A percentile compares a stretch with the other conserved stretches of the same genome.
Evolutionary conservation across 2,329 filamentous ascomycete species (phyloP).

Genomic region (Phoma sp.): DNA sequence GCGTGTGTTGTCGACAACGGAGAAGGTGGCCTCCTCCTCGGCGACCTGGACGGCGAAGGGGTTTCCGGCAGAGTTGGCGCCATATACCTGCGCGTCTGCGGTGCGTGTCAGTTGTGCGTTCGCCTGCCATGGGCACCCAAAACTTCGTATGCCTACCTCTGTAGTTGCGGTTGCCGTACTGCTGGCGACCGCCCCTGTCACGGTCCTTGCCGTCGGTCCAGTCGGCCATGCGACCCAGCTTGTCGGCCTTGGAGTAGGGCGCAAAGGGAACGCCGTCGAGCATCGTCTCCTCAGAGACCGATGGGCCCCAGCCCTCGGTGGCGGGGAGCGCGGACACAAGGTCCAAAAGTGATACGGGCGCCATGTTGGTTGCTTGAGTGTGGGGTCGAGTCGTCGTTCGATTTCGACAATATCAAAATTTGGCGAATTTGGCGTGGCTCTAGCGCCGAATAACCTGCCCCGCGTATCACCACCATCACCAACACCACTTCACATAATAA

Average conservation of each 20-base stretch:
- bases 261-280: conserved; percentile 96
- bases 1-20: conserved; percentile 93
- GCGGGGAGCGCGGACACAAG: conserved; percentile 57
- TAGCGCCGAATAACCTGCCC: conserved; percentile 14
- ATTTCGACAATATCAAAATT: conserved; percentile 21
- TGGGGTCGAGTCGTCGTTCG: conserved; percentile 17
- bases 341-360: conserved; percentile 56
- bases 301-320: conserved; percentile 76
- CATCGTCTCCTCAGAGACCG: conserved; percentile 82
- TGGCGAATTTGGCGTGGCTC: conserved; percentile 19
- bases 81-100: conserved; percentile 94
- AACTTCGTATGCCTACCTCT: conserved; percentile 67
- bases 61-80: conserved; percentile 79
- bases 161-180: conserved; percentile 86
- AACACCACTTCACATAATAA: neutral
- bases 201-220: conserved; percentile 92
- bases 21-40: conserved; percentile 97
- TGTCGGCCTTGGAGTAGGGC: conserved; percentile 98
- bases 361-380: conserved; percentile 48
- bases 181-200: conserved; percentile 81
- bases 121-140: neutral
- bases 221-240: conserved; percentile 98
- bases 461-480: conserved; percentile 2
- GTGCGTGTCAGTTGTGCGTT: conserved; percentile 23
- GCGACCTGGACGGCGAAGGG: conserved; percentile 87